Conservation (phyloP, 139 green algal genomes). For the Coelastrella sp. region DNA sequence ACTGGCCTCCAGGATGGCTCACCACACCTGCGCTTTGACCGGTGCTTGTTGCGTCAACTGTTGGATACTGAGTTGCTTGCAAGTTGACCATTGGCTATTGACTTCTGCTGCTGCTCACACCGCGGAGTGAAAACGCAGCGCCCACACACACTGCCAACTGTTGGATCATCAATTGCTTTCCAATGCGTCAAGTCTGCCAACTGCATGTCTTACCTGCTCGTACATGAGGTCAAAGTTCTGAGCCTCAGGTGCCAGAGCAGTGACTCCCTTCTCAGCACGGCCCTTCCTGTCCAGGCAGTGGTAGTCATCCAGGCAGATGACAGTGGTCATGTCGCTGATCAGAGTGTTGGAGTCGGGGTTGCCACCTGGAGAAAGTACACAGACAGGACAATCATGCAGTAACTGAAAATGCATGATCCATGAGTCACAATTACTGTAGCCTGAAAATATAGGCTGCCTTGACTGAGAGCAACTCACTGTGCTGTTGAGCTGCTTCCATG, state of each 20-base stretch:
- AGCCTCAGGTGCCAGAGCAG: conserved; percentile 92
- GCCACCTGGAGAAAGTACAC: conserved; percentile 74
- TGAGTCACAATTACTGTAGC: no score
- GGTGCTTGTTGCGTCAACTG: not conserved
- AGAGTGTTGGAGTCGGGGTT: conserved; percentile 99
- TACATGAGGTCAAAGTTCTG: conserved; percentile 99
- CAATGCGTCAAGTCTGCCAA: not conserved
- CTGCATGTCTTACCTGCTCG: conserved; percentile 76
- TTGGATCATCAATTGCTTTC: no score
- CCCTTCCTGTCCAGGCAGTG: conserved; percentile 95
- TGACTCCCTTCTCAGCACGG: conserved; percentile 92
- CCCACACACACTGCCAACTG: no score
- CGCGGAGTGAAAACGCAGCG: no score
- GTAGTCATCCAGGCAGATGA: conserved; percentile 99
- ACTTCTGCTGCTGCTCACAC: not conserved
- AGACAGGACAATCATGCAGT: not conserved
- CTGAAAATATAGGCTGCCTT: no score
- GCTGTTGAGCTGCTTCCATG: not conserved
- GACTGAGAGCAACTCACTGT: not conserved
- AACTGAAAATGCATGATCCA: no score
- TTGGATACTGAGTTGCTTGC: not conserved
- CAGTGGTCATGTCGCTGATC: conserved; percentile 98
- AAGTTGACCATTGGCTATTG: not conserved
- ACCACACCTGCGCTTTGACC: not conserved
- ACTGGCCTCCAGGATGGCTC: not conserved